Conservation (phyloP, 495 filamentous ascomycete species). For the Lasiosphaeria hispida region DNA sequence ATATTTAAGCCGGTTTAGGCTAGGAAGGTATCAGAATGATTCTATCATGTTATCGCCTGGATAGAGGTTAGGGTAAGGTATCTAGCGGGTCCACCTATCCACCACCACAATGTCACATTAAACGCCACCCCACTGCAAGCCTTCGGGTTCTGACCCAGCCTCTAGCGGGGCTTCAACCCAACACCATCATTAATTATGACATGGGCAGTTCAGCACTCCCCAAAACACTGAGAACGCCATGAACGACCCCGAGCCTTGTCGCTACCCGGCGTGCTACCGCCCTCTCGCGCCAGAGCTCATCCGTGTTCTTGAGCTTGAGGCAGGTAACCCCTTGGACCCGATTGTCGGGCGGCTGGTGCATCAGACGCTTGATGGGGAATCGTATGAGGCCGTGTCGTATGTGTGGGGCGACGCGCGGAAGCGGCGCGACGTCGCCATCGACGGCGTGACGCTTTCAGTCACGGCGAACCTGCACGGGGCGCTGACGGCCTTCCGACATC, state of each 20-base stretch:
- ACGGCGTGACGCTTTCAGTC: conserved; percentile 23
- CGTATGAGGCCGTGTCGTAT: conserved; percentile 37
- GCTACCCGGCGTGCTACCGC: conserved; percentile 9
- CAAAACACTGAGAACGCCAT: neutral
- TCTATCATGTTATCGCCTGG: no score
- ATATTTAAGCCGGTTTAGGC: no score
- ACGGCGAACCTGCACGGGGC: conserved; percentile 20
- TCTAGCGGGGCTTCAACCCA: no score
- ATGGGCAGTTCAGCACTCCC: neutral
- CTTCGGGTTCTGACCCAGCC: no score
- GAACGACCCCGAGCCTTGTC: neutral
- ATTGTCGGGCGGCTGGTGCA: conserved; percentile 16
- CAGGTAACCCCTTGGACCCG: conserved; percentile 9
- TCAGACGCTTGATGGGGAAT: conserved; percentile 15
- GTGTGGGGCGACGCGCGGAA: conserved; percentile 28
- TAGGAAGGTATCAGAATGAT: no score
- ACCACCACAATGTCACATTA: no score
- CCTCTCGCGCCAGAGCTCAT: conserved; percentile 7
- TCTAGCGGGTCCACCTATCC: no score
- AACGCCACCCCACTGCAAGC: no score
- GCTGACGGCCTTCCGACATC: conserved; percentile 17
- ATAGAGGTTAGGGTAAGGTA: no score
- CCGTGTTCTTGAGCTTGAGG: conserved; percentile 21
- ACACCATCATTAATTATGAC: no score
- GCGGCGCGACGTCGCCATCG: conserved; percentile 13